These are phyloP conservation scores for Leptographium galeiforme DNA, from an alignment of 2,329 filamentous ascomycete species.

Conservation along the genomic window DNA sequence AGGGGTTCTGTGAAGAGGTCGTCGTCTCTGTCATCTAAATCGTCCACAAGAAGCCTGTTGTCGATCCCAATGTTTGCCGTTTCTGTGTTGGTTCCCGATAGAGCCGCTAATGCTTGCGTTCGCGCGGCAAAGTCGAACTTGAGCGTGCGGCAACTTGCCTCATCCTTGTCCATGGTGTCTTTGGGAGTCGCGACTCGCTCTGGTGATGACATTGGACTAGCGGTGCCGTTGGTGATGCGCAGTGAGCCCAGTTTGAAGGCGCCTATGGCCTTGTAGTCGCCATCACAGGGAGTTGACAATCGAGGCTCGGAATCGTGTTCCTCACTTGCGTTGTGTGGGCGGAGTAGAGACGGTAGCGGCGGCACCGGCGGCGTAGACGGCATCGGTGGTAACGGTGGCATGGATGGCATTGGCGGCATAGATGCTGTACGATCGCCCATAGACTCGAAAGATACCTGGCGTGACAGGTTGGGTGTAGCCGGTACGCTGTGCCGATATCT, in stretches of 20 bases:
- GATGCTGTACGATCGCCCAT: conserved; percentile 15
- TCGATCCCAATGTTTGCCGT: neutral
- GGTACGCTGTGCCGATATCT: conserved; percentile 25
- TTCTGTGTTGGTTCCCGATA: neutral
- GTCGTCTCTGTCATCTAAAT: neutral
- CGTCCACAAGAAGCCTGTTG: no score
- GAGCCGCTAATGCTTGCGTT: conserved; percentile 3
- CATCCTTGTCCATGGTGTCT: neutral
- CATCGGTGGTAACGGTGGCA: neutral
- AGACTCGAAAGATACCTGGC: conserved; percentile 26
- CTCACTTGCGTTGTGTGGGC: neutral
- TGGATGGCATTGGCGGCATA: conserved; percentile 1
- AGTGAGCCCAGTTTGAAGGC: conserved; percentile 49
- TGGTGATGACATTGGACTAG: conserved; percentile 27
- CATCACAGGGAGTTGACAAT: conserved; percentile 37
- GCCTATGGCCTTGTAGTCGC: conserved; percentile 46
- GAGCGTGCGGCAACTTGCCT: neutral
- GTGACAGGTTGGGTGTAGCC: conserved; percentile 23
- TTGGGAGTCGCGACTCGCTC: neutral
- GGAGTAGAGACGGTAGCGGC: neutral
- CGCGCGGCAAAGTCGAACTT: neutral
- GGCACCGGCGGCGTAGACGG: conserved; percentile 5
- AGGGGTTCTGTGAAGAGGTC: neutral
- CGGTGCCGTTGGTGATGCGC: conserved; percentile 46
- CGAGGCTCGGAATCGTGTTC: conserved; percentile 17